Evolutionary conservation across 2,329 filamentous ascomycete genomes (phyloP).

Genomic region (Epichloe sp.): DNA sequence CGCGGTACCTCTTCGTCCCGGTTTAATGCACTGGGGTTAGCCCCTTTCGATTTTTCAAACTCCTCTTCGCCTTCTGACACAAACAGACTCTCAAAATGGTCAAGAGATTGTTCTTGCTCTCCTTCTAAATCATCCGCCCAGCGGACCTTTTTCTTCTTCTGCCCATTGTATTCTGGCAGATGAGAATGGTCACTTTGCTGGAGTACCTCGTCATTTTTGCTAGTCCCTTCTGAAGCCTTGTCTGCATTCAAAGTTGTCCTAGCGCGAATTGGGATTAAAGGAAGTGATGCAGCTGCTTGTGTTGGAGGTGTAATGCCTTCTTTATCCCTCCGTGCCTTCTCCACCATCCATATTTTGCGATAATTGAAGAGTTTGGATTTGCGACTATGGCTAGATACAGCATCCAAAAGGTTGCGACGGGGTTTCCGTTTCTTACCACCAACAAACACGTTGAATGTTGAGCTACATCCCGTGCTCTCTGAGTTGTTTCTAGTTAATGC

Average conservation of each 20-base stretch:
- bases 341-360: constrained; percentile 3
- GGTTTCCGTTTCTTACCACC: constrained; percentile 27
- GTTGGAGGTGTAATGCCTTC: constrained; percentile 4
- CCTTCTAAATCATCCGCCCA: constrained; percentile 3
- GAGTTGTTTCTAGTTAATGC: not conserved
- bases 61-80: constrained; percentile 1
- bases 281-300: not conserved
- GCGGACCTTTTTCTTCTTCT: constrained; percentile 2
- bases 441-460: constrained; percentile 30
- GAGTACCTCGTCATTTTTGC: not conserved
- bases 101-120: not conserved
- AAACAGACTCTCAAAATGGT: constrained; percentile 3
- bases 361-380: constrained; percentile 25
- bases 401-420: constrained; percentile 23
- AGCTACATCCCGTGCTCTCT: not conserved
- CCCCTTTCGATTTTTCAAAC: not conserved
- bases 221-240: not conserved
- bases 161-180: not conserved
- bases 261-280: not conserved
- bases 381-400: constrained; percentile 28
- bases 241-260: not conserved
- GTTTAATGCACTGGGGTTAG: not conserved
- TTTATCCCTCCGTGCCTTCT: constrained; percentile 6
- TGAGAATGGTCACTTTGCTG: not conserved
- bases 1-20: not conserved